These are phyloP conservation scores for Dioscorea zingiberensis DNA, from an alignment of 106 monocot species.

Conservation along the genomic window DNA sequence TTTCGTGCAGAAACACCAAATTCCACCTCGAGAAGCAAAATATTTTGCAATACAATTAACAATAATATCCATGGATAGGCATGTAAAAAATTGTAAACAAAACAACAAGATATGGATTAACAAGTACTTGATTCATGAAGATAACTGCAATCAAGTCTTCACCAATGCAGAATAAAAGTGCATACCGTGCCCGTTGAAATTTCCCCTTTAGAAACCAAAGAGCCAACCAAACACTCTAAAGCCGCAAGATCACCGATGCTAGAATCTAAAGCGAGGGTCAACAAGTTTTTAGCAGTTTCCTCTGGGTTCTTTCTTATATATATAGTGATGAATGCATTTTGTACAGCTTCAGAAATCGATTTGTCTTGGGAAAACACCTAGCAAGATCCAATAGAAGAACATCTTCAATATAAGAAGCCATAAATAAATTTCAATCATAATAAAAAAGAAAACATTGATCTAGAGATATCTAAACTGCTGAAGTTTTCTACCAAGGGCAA, in stretches of 20 bases:
- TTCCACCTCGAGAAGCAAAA: too few relatives aligned
- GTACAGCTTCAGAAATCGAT: conserved; percentile 92
- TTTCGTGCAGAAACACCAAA: too few relatives aligned
- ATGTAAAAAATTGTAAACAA: too few relatives aligned
- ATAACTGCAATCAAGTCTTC: too few relatives aligned
- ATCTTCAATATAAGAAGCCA: neutral
- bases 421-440: neutral
- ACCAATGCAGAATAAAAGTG: neutral
- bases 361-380: conserved; percentile 95
- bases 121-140: too few relatives aligned
- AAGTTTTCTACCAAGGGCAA: conserved; percentile 80
- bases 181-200: conserved; percentile 72
- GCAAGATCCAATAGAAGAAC: conserved; percentile 4
- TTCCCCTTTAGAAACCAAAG: conserved; percentile 75
- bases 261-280: conserved; percentile 58
- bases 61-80: too few relatives aligned
- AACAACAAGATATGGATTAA: too few relatives aligned
- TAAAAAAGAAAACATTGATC: neutral
- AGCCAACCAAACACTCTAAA: conserved; percentile 65
- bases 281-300: conserved; percentile 77
- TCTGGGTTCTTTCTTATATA: conserved; percentile 66
- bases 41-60: too few relatives aligned
- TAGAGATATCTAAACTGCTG: neutral
- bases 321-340: conserved; percentile 84
- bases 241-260: conserved; percentile 89